These are phyloP conservation scores for Lavandula angustifolia DNA, from an alignment of 257 asterid genomes.

Conservation along the genomic window DNA sequence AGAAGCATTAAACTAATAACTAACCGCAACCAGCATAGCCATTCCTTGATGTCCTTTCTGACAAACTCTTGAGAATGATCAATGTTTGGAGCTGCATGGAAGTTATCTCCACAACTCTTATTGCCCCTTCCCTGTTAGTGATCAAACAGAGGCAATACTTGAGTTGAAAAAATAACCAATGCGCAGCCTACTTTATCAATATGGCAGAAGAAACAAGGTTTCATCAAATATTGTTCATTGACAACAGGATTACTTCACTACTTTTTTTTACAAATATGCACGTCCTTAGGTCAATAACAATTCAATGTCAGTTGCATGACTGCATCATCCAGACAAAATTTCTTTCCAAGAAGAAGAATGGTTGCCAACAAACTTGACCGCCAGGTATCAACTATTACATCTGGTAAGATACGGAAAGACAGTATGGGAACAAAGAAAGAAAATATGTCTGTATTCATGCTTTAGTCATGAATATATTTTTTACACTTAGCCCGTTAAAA, in stretches of 20 bases:
- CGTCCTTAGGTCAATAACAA: slow-evolving; percentile 2
- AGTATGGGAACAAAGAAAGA: neutral
- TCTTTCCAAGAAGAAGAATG: slow-evolving; percentile 8
- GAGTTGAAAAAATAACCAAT: slow-evolving; percentile 19
- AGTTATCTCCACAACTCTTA: slow-evolving; percentile 93
- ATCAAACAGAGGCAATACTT: slow-evolving; percentile 33
- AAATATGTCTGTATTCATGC: neutral
- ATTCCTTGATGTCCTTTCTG: slow-evolving; percentile 86
- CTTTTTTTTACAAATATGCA: neutral
- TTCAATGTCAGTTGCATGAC: neutral
- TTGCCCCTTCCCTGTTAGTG: slow-evolving; percentile 84
- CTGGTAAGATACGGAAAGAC: neutral
- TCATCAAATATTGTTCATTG: slow-evolving; percentile 18
- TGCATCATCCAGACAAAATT: slow-evolving; percentile 1
- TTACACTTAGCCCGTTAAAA: neutral
- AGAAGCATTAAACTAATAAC: slow-evolving; percentile 26
- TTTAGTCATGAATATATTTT: neutral
- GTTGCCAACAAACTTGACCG: slow-evolving; percentile 9
- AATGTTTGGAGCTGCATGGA: slow-evolving; percentile 99
- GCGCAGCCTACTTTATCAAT: slow-evolving; percentile 17
- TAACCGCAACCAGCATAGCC: slow-evolving; percentile 91
- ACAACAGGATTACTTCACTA: neutral
- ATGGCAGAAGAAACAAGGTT: slow-evolving; percentile 26
- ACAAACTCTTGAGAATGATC: slow-evolving; percentile 98
- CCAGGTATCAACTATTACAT: neutral